Base-by-base conservation (phyloP, 768 basidiomycete genomes). In the Suillus luteus region DNA sequence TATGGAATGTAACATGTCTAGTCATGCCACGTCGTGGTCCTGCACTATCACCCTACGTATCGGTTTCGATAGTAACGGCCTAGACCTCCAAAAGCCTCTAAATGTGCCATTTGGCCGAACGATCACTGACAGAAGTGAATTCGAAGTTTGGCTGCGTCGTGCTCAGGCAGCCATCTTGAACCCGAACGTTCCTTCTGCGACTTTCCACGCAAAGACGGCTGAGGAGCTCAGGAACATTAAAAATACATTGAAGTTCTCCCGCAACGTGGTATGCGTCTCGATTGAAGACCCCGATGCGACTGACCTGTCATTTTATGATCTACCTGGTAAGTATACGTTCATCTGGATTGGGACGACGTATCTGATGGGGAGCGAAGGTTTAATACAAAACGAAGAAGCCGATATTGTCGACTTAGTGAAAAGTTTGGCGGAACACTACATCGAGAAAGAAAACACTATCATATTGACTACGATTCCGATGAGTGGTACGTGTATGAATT, bases 161-260 rank as follows among this genome's bases (percentile, higher is more conserved):
- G 87, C 88, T 0, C 88, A 89, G 67, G 79, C 81, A 0, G 87
- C 87, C 0, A 78, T 87, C 31, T 75, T 89, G 11, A 80, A 81
- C 60, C 84, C 84, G 0, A 71, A 76, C 12, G 64, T 79, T 15
- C 57, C 75, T 8, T 61, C 74, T 57, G 65, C 59, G 19, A 5
- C 62, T n/a, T 78, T 76, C 62, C 27, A 67, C 41, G 14, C 33
- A 64, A 70, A 33, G 43, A 66, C 22, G 24, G 11, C 17, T 38
- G 24, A 61, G 37, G 22, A 59, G 22, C 33, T 64, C 6, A 68
- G 64, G 61, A 62, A 51, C 49, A 33, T 60, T 27, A 65, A 71
- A 66, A 40, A 61, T 68, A 11, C 59, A n/a, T 64, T 72, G 5
- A 62, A 60, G 15, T 83, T 82, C 61, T 81, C 81, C 7, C 70